phyloP scores from a whole-genome alignment of 202 grass and related monocot genomes.

The Bolboschoenoplectus hybrid region DNA sequence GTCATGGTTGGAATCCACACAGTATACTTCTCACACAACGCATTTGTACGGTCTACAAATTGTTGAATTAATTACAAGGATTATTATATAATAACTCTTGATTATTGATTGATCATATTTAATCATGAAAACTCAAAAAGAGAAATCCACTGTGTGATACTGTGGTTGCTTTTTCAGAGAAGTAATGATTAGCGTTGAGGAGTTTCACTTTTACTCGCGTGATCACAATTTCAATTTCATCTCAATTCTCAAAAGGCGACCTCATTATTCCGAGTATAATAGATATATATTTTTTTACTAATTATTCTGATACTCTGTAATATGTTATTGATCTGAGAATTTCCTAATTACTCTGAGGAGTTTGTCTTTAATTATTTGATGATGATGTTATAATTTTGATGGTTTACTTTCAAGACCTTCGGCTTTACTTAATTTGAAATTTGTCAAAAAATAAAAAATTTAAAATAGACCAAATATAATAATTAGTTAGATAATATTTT shows the following conservation, averaged over 20 bases:
- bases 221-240: not conserved
- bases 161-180: constrained; percentile 17
- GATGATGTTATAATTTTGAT: not conserved
- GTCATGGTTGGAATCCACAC: not conserved
- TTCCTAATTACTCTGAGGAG: no score
- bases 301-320: not conserved
- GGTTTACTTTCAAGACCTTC: not conserved
- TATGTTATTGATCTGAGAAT: not conserved
- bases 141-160: not conserved
- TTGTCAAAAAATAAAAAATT: no score
- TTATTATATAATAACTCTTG: not conserved
- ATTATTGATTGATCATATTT: not conserved
- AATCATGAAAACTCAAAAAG: not conserved
- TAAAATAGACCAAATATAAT: no score
- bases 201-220: constrained; percentile 18
- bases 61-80: not conserved
- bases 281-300: not conserved
- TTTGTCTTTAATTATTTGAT: not conserved
- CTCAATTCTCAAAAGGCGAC: constrained; percentile 14
- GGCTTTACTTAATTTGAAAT: no score
- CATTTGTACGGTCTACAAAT: not conserved
- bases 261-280: not conserved
- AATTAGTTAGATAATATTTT: no score
- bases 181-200: constrained; percentile 24
- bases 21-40: not conserved